Evolutionary conservation across 306 rosid genomes (phyloP), one percentile per base, ranked within the genome.

Genomic region (Glycyrrhiza uralensis): DNA sequence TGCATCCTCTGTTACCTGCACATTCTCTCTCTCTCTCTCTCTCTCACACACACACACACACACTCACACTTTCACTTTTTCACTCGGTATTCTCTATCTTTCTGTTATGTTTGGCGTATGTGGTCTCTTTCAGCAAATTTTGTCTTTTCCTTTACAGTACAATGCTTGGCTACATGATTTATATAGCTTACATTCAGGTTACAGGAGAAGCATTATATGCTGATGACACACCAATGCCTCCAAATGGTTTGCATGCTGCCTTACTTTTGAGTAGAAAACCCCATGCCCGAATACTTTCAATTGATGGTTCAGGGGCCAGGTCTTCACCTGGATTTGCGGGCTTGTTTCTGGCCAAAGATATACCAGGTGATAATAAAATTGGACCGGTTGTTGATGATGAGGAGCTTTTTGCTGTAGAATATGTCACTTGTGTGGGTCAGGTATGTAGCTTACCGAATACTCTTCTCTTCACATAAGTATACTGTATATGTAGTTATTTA

Each of bases 191-290:
- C 70, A 58, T 44, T 60, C 82, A 94, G 98, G 97, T 91, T 67
- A 86, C 97, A 51, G 98, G 98, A 63, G 97, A 87, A 81, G 98
- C 96, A 51, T 90, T 85, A 81, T 94, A 94, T 81, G 85, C 88
- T 13, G 98, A 87, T 75, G 98, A 94, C 76, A 70, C 80, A 46
- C 85, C 75, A 33, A 59, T 89, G 78, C 91, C 97, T 78, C 82
- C 82, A 41, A 86, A 84, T 62, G 84, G 96, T 80, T 75, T 90
- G 84, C 98, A 94, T 79, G 96, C 97, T 62, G 92, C 91, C 79
- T 85, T 94, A 30, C 79, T 94, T 69, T 75, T 94, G 88, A 94
- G 97, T 85, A 82, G 50, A 76, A 91, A 85, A 72, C 94, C 97
- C 67, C 98, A 94, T 86, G 98, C 97, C 52, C 88, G 86, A 66